phyloP scores from a whole-genome alignment of 129 eudicot species.

The Tagetes erecta region DNA sequence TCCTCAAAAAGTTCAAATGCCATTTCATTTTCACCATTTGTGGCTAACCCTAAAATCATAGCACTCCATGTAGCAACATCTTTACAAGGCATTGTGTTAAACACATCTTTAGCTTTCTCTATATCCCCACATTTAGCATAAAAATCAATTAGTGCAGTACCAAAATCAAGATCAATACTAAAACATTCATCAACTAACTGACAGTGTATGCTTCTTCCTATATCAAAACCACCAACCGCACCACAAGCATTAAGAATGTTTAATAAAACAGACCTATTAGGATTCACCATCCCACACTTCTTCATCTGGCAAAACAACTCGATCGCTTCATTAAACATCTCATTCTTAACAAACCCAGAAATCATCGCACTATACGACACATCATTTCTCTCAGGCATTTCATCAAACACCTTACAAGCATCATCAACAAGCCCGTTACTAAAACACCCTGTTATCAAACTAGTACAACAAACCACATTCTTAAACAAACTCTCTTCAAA shows the following conservation, averaged over 20 bases:
- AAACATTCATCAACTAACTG: constrained; percentile 16
- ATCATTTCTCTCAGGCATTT: constrained; percentile 41
- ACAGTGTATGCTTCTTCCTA: constrained; percentile 26
- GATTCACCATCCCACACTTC: background rate
- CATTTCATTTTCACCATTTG: constrained; percentile 36
- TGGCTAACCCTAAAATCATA: constrained; percentile 45
- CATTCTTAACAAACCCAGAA: constrained; percentile 39
- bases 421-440: constrained; percentile 37
- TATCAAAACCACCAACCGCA: constrained; percentile 33
- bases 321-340: constrained; percentile 28
- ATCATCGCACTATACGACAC: constrained; percentile 47
- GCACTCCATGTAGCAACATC: constrained; percentile 52
- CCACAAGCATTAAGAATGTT: constrained; percentile 38
- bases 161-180: constrained; percentile 25
- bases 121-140: constrained; percentile 43
- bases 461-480: constrained; percentile 50
- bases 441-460: constrained; percentile 44
- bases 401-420: constrained; percentile 46
- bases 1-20: constrained; percentile 39
- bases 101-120: constrained; percentile 30
- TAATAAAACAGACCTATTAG: constrained; percentile 26
- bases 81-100: constrained; percentile 25
- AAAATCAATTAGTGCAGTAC: constrained; percentile 40
- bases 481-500: constrained; percentile 35
- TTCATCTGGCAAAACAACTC: constrained; percentile 18